A percentile compares a stretch with the other conserved stretches of the same genome.
Conservation (phyloP, 306 rosid genomes). For the Betula pendula region DNA sequence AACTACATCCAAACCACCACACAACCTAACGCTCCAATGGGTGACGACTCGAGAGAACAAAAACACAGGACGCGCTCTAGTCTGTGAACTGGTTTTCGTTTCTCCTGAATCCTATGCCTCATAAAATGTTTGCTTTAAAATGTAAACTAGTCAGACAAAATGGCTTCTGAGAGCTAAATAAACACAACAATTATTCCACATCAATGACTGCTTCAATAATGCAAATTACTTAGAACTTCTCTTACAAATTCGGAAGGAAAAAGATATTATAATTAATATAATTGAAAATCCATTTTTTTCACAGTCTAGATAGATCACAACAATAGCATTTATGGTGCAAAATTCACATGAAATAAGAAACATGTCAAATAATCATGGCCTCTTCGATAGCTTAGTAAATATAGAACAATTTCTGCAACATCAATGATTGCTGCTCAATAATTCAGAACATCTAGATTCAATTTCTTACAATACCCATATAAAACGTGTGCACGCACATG, state of each 20-base stretch:
- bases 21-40: no score
- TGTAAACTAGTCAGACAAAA: background rate
- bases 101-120: no score
- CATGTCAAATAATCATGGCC: background rate
- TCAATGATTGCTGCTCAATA: background rate
- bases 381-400: background rate
- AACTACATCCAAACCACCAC: no score
- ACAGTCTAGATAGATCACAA: background rate
- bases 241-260: background rate
- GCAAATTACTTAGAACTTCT: no score
- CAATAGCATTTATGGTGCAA: background rate
- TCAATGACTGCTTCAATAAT: background rate
- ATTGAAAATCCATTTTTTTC: background rate
- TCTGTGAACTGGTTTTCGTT: no score
- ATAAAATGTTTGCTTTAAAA: background rate
- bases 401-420: background rate
- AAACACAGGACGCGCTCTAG: no score
- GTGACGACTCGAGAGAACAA: no score
- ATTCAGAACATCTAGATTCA: background rate
- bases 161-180: background rate
- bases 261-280: background rate
- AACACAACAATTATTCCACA: background rate
- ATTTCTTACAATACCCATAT: background rate
- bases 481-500: background rate
- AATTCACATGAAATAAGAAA: background rate